These are phyloP conservation scores for Myxozyma sirexii DNA, from an alignment of 805 yeast species.

Conservation along the genomic window DNA sequence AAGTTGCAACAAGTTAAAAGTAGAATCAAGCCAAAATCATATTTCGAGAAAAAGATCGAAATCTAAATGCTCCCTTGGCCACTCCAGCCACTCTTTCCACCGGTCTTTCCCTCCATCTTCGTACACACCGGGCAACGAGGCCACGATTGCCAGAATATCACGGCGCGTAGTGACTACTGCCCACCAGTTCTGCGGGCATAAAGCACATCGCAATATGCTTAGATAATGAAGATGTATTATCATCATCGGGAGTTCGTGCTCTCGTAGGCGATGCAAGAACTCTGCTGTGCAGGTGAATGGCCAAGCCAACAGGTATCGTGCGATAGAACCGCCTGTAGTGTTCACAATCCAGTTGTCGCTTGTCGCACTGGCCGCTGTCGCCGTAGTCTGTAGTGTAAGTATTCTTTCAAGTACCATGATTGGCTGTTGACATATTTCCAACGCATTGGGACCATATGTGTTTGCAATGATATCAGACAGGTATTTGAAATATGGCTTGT, in stretches of 20 bases:
- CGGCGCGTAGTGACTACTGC: slow-evolving; percentile 1
- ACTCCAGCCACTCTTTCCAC: slow-evolving; percentile 18
- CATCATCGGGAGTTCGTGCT: slow-evolving; percentile 6
- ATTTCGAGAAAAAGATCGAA: slow-evolving; percentile 9
- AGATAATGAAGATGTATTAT: slow-evolving; percentile 16
- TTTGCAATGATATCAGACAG: background rate
- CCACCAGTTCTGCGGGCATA: slow-evolving; percentile 20
- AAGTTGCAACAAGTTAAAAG: background rate
- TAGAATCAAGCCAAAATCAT: background rate
- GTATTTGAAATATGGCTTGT: slow-evolving; percentile 5
- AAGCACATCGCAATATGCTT: background rate
- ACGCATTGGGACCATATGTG: background rate
- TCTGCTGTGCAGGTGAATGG: slow-evolving; percentile 11
- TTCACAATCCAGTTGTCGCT: slow-evolving; percentile 6
- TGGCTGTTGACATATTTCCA: background rate
- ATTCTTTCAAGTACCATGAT: slow-evolving; percentile 17
- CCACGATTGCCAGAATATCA: slow-evolving; percentile 14
- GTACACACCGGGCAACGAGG: slow-evolving; percentile 3
- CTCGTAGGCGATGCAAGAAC: background rate
- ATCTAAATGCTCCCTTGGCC: slow-evolving; percentile 11
- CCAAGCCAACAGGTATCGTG: slow-evolving; percentile 14
- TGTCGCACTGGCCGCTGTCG: background rate
- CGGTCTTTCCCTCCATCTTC: background rate
- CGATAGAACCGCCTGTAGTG: slow-evolving; percentile 7
- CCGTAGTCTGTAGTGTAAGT: slow-evolving; percentile 6